Evolutionary conservation across 1,284 basidiomycete genomes (phyloP).

Genomic region (Lentinula novae-zelandiae): DNA sequence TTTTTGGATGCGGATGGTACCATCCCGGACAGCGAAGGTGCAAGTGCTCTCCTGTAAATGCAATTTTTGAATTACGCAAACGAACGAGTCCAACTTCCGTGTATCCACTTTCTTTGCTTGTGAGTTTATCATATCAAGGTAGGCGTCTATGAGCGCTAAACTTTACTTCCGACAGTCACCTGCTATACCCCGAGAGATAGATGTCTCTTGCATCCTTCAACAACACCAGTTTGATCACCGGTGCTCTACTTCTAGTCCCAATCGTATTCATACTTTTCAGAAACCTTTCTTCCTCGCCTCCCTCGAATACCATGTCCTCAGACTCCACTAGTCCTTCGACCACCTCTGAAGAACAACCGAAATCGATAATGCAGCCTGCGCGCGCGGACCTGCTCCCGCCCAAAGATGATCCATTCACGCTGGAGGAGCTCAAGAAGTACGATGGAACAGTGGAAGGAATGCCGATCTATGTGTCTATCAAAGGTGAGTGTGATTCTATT

Average conservation of each 20-base stretch:
- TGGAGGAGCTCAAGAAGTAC: constrained; percentile 62
- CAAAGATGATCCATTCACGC: constrained; percentile 74
- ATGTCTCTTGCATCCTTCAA: neutral
- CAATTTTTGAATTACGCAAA: too few relatives aligned
- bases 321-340: constrained; percentile 1
- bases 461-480: constrained; percentile 87
- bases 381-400: constrained; percentile 65
- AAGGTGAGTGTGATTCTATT: constrained; percentile 46
- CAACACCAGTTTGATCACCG: neutral
- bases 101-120: too few relatives aligned
- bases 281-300: constrained; percentile 1
- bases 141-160: too few relatives aligned
- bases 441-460: constrained; percentile 62
- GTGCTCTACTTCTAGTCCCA: constrained; percentile 1
- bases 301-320: neutral
- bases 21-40: too few relatives aligned
- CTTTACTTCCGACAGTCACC: too few relatives aligned
- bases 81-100: too few relatives aligned
- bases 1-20: too few relatives aligned
- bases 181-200: neutral
- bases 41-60: too few relatives aligned
- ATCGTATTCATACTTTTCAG: neutral
- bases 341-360: constrained; percentile 35
- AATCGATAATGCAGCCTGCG: constrained; percentile 69
- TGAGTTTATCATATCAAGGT: too few relatives aligned